phyloP scores from a whole-genome alignment of 1,139 yeast species.

The Sugiyamaella pinicola region DNA sequence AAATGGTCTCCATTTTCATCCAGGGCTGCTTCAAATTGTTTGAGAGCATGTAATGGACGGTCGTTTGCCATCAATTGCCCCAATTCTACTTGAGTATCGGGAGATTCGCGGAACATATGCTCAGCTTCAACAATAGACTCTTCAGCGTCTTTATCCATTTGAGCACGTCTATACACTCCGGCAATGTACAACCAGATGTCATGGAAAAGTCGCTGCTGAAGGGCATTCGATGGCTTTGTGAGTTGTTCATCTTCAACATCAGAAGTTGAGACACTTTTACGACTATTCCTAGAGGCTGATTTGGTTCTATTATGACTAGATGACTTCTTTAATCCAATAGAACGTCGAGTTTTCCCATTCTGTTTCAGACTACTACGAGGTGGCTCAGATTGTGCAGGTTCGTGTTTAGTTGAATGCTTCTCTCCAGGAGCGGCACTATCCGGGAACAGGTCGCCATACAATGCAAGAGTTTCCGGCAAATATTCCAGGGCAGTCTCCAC shows the following conservation, averaged over 20 bases:
- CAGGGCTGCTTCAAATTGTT: slow-evolving; percentile 69
- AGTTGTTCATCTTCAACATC: slow-evolving; percentile 14
- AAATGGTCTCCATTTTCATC: slow-evolving; percentile 55
- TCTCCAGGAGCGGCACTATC: background rate
- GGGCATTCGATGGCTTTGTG: slow-evolving; percentile 16
- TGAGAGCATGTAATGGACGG: slow-evolving; percentile 53
- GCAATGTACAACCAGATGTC: slow-evolving; percentile 77
- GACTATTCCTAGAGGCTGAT: background rate
- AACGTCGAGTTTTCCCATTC: slow-evolving; percentile 6
- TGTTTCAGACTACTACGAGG: background rate
- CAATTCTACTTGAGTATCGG: slow-evolving; percentile 56
- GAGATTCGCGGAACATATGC: slow-evolving; percentile 51
- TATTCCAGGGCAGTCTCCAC: slow-evolving; percentile 62
- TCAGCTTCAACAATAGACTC: slow-evolving; percentile 77
- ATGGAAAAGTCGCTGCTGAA: slow-evolving; percentile 50
- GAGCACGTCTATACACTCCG: slow-evolving; percentile 61
- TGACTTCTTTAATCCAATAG: slow-evolving; percentile 7
- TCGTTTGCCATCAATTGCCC: slow-evolving; percentile 51
- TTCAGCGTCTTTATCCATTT: slow-evolving; percentile 61
- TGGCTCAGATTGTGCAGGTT: too few relatives aligned
- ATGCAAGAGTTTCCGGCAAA: slow-evolving; percentile 64
- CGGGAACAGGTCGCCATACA: slow-evolving; percentile 58
- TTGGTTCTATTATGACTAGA: background rate
- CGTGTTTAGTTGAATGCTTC: background rate
- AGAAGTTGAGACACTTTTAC: background rate